Evolutionary conservation across 257 asterid species (phyloP).

Genomic region (Solanum microdontum): DNA sequence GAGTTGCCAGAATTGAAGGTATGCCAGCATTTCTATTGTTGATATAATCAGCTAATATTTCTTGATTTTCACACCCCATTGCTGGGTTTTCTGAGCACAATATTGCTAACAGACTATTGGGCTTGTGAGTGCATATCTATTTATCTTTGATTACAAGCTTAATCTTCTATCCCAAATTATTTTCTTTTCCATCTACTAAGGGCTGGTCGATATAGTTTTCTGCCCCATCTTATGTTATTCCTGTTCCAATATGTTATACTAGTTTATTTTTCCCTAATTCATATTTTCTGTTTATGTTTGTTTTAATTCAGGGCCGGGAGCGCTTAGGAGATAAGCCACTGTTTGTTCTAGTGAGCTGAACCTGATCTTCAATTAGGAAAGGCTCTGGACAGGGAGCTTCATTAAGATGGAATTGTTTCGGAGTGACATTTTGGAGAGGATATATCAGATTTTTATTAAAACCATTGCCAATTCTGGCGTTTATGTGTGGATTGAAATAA

Average conservation of each 20-base stretch:
- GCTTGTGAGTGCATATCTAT: not conserved
- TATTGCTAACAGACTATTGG: not conserved
- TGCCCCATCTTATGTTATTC: not conserved
- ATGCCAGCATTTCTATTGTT: constrained; percentile 7
- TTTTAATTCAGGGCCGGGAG: constrained; percentile 56
- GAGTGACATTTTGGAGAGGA: not conserved
- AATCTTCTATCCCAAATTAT: not conserved
- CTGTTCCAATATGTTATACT: not conserved
- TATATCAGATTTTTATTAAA: not conserved
- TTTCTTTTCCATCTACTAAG: not conserved
- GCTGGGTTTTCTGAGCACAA: not conserved
- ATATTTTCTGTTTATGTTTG: not conserved
- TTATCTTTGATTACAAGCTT: not conserved
- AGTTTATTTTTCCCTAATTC: not conserved
- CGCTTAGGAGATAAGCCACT: constrained; percentile 53
- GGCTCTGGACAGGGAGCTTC: not conserved
- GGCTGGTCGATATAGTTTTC: not conserved
- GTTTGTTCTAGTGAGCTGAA: constrained; percentile 66
- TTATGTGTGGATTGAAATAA: not conserved
- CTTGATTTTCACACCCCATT: not conserved
- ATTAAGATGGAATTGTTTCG: not conserved
- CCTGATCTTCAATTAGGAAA: not conserved
- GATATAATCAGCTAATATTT: not conserved
- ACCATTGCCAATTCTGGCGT: not conserved
- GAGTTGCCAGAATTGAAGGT: constrained; percentile 85